Base-by-base conservation (phyloP, 2,329 filamentous ascomycete species). In the Aspergillus sclerotialis region DNA sequence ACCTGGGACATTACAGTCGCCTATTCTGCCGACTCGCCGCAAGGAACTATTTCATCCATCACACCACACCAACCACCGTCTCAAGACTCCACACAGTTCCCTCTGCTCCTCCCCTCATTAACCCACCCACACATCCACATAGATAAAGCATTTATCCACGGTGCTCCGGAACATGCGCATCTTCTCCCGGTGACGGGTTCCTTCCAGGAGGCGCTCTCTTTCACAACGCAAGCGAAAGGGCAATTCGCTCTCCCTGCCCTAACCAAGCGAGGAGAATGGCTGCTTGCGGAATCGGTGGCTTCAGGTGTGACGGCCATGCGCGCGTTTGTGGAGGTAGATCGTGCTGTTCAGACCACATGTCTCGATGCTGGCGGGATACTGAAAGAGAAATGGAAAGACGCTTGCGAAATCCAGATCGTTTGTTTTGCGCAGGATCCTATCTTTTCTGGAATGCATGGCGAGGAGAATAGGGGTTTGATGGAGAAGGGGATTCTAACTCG, bases 71-170 rank as follows among this genome's bases (percentile, higher is more conserved):
- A 29, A 26, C 29, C 11, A 21, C 27, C 10, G 39, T 44, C 26
- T 23, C 23, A 10, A 34, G 29, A 35, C 19, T 21, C 21, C 24
- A 32, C 36, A 35, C 24, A 31, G n/a, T 28, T 41, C 17, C 50
- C 55, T 4, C 50, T 61, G 17, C 52, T 60, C 4, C 55, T 76
- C 32, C 76, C 78, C 3, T 68, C 72, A 7, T 68, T 86, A 3
- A 84, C 80, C 44, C 82, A 86, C 50, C 80, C 82, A 6, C 82
- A 86, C 45, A 75, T 86, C 32, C 82, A 86, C 50, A 67, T 86
- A 17, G 82, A 86, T 40, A 68, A 66, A 45, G 56, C 60, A 17
- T 65, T 60, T 41, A 45, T 68, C 9, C 54, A 64, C 39, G 60
- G 51, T 37, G 36, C 44, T n/a, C 41, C 49, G 7, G 37, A 54